Conservation (phyloP, 2,329 filamentous ascomycete genomes). For the Hymenoscyphus scutula region DNA sequence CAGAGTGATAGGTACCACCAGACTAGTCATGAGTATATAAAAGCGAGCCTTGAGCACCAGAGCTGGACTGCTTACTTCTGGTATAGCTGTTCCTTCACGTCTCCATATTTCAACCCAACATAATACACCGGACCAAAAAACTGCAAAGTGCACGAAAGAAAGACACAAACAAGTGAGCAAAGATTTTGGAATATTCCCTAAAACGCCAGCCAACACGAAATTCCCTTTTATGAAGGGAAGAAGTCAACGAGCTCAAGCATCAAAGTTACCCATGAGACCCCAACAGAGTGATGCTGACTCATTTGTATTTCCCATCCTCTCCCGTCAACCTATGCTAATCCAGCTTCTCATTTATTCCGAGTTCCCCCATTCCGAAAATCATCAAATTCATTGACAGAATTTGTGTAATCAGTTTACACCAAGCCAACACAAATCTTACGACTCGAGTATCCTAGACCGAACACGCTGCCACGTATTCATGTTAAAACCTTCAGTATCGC, state of each 20-base stretch:
- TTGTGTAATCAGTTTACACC: background rate
- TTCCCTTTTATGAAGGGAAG: background rate
- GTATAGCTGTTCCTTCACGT: too few relatives aligned
- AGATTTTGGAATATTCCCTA: slow-evolving; percentile 3
- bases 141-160: background rate
- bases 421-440: background rate
- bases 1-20: background rate
- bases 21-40: background rate
- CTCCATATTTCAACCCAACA: too few relatives aligned
- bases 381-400: background rate
- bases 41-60: too few relatives aligned
- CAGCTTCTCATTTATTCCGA: background rate
- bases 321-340: background rate
- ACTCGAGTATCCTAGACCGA: background rate
- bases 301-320: background rate
- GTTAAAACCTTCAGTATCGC: background rate
- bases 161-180: background rate
- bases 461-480: background rate
- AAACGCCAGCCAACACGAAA: background rate
- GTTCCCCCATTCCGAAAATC: background rate
- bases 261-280: background rate
- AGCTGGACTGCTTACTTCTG: too few relatives aligned
- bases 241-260: background rate
- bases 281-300: background rate
- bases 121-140: too few relatives aligned